Evolutionary conservation across 1,284 basidiomycete genomes (phyloP), one percentile per base, ranked within the genome.

Genomic region (Macrocystidia cucumis): DNA sequence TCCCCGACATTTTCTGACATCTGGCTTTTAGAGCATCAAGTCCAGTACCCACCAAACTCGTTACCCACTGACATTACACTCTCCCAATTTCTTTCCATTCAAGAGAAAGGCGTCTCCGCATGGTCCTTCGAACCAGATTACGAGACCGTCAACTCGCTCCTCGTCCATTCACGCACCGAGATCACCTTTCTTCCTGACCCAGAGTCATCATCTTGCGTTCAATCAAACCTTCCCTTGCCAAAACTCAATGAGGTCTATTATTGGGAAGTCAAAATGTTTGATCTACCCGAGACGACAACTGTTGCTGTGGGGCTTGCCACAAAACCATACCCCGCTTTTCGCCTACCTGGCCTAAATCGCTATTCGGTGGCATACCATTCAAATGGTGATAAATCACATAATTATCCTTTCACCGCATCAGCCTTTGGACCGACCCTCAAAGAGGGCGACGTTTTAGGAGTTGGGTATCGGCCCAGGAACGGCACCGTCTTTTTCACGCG

Each of bases 81-180:
- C 24, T 93, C 92, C 1, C 92, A 97, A 52, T 97, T 96, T 62
- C 77, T 97, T 20, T 92, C 91, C 14, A 97, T 97, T 42, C 92
- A 97, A 57, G 92, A 97, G 63, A 97, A 97, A 56, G 92, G 92
- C 43, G 92, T 97, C 27, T 92, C 92, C 16, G 92, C 92, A 5
- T 97, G 92, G 92, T 90, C 80, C 12, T 97, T 97, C 53, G 92
- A 97, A 57, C 93, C 92, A 27, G 92, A 97, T 58, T 95, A 92
- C 56, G 92, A 97, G 59, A 83, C 88, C 32, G 78, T 92, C 54
- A 82, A 89, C 40, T 89, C 87, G 4, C 69, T 96, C 29, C 75
- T 95, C 29, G 92, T 97, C 27, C 90, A 95, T 50, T 81, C 88
- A 4, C 79, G 92, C 33, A 97, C 92, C 0, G 92, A 97, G 60